Evolutionary conservation across 257 asterid species (phyloP).

Genomic region (Rehmannia glutinosa): DNA sequence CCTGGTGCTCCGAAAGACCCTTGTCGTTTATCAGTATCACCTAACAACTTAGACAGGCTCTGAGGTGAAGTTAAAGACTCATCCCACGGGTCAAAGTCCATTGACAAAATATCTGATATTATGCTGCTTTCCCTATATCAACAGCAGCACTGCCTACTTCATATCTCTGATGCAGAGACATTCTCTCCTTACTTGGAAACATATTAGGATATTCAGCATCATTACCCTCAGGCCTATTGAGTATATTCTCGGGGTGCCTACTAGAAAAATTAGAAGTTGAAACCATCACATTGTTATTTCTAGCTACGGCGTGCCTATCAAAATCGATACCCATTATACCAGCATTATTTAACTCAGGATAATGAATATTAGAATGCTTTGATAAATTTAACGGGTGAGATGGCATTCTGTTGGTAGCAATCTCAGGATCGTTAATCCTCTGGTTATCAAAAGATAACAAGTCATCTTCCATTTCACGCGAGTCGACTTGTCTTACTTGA

Average conservation of each 20-base stretch:
- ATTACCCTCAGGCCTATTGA: constrained; percentile 26
- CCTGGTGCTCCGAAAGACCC: constrained; percentile 51
- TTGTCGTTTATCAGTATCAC: constrained; percentile 49
- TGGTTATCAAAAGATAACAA: constrained; percentile 53
- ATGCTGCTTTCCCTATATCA: constrained; percentile 75
- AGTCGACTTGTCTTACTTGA: constrained; percentile 24
- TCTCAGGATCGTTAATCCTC: constrained; percentile 61
- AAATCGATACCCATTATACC: constrained; percentile 31
- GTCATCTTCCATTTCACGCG: constrained; percentile 52
- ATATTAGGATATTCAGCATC: constrained; percentile 32
- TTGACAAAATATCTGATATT: constrained; percentile 77
- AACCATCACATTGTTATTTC: constrained; percentile 35
- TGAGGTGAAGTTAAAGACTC: constrained; percentile 71
- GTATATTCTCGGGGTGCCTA: constrained; percentile 40
- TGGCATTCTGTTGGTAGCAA: constrained; percentile 31
- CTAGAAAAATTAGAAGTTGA: constrained; percentile 43
- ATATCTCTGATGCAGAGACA: constrained; percentile 39
- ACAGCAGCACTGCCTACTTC: constrained; percentile 34
- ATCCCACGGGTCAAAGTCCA: constrained; percentile 80
- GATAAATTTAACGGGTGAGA: constrained; percentile 33
- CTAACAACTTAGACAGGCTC: constrained; percentile 55
- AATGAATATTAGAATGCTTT: constrained; percentile 31
- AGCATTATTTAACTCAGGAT: constrained; percentile 29
- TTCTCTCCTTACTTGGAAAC: constrained; percentile 33
- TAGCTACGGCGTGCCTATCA: constrained; percentile 44